Base-by-base conservation (phyloP, 192 early-diverging fungal genomes). In the Thamnidium elegans region DNA sequence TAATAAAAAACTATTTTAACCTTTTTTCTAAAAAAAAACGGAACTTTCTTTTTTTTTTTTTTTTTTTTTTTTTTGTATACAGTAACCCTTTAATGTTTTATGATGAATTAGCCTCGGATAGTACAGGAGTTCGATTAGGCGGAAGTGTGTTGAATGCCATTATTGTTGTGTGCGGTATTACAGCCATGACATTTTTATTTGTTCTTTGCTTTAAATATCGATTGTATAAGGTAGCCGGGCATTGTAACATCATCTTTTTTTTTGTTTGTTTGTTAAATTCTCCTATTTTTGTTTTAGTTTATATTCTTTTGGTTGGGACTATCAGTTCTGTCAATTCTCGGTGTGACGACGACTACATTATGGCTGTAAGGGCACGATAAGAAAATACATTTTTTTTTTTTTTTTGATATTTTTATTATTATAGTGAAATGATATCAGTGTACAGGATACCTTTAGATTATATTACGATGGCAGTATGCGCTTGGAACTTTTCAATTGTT, bases 401-500 rank as follows among this genome's bases (percentile, higher is more conserved):
- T 20, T 44, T 26, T 26, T 46, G 17, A 60, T 20, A 17, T 45
- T 7, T 9, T 42, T 21, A 17, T 19, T 26, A 11, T 59, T 10
- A 39, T 63, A 64, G 62, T 34, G 36, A 44, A 23, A 50, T 79
- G 54, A 73, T 79, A 15, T 61, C 77, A 42, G 69, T 73, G 1
- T 66, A 77, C 15, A 26, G 59, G 23, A 65, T 87, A n/a, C 76
- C 89, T 2, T 52, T 92, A 19, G 90, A 92, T 61, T 85, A 79
- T 56, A 65, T 90, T 17, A 85, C 86, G 0, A 81, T 91, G 64
- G 63, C 60, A 47, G 87, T 92, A 56, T 87, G 82, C 44, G 65
- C 87, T 14, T 92, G 87, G 85, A 92, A 92, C 61, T 76, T 92
- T 69, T 63, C 79, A 3, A 78, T 78, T 13, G 81, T 82, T 3